Evolutionary conservation across 345 rosid genomes (phyloP).

Genomic region (Dovyalis caffra): DNA sequence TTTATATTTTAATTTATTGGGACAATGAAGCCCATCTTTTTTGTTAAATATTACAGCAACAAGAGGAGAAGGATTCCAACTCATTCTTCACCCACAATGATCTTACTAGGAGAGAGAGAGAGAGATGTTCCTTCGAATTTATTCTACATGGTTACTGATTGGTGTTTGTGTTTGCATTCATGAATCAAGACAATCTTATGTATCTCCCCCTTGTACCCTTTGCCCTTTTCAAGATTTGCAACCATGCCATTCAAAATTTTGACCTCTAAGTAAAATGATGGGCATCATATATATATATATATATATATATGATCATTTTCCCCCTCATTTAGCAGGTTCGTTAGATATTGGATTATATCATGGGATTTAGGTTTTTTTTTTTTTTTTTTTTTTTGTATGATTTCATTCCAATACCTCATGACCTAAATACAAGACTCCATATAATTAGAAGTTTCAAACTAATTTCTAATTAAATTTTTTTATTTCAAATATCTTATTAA

Average conservation of each 20-base stretch:
- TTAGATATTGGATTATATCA: no score
- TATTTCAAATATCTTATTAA: no score
- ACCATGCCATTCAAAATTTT: background rate
- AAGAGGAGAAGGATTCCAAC: conserved; percentile 10
- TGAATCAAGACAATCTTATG: conserved; percentile 3
- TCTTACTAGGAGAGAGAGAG: background rate
- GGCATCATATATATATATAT: no score
- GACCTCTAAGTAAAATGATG: background rate
- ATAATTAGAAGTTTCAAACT: no score
- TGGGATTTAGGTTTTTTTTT: no score
- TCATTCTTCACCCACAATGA: background rate
- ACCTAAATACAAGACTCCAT: no score
- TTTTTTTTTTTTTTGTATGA: background rate
- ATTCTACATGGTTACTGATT: background rate
- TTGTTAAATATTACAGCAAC: background rate
- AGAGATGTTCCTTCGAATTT: background rate
- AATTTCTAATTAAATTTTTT: no score
- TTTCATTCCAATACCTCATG: background rate
- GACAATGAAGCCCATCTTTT: conserved; percentile 1
- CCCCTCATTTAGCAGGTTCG: no score
- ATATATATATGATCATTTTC: no score
- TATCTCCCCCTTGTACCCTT: background rate
- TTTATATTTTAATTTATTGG: background rate
- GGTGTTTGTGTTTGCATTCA: conserved; percentile 2
- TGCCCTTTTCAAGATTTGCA: background rate